Percentiles rank a stretch among this genome's conserved stretches.
phyloP scores from a whole-genome alignment of 106 monocot genomes.

The Hemerocallis citrina region DNA sequence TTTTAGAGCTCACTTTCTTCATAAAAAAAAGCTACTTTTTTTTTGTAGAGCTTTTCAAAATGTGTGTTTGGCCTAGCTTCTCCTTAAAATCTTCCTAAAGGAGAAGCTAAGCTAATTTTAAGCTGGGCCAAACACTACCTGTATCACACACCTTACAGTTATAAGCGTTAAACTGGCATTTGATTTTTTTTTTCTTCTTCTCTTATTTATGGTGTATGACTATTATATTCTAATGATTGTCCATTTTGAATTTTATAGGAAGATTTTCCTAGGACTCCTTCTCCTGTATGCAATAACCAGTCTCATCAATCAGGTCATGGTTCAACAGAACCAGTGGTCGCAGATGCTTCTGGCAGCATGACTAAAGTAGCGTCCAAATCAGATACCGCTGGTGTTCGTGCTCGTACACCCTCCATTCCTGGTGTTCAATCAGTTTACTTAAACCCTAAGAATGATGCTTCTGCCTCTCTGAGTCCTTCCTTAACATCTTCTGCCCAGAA shows the following conservation, averaged over 20 bases:
- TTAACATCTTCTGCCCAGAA: slow-evolving; percentile 19
- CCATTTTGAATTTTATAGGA: slow-evolving; percentile 38
- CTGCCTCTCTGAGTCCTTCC: slow-evolving; percentile 1
- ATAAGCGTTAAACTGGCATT: not conserved
- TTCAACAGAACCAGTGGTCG: slow-evolving; percentile 22
- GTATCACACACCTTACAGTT: not conserved
- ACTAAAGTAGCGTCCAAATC: slow-evolving; percentile 15
- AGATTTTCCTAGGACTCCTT: slow-evolving; percentile 52
- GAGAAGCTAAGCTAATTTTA: too few species aligned
- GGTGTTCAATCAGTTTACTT: slow-evolving; percentile 7
- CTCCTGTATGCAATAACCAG: slow-evolving; percentile 47
- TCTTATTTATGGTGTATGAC: not conserved
- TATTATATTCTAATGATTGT: not conserved
- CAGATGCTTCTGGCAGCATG: slow-evolving; percentile 13
- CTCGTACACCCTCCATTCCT: not conserved
- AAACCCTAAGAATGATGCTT: slow-evolving; percentile 6
- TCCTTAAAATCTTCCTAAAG: too few species aligned
- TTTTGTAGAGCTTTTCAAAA: too few species aligned
- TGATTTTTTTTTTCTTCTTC: slow-evolving; percentile 5
- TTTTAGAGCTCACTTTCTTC: too few species aligned
- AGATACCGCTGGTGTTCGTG: not conserved
- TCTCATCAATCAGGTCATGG: slow-evolving; percentile 31
- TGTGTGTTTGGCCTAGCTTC: too few species aligned
- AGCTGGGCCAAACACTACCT: too few species aligned
- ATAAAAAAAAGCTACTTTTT: too few species aligned